A percentile compares a stretch with the other conserved stretches of the same genome.
Conservation (phyloP, 106 monocot species). For the Chionographis japonica region DNA sequence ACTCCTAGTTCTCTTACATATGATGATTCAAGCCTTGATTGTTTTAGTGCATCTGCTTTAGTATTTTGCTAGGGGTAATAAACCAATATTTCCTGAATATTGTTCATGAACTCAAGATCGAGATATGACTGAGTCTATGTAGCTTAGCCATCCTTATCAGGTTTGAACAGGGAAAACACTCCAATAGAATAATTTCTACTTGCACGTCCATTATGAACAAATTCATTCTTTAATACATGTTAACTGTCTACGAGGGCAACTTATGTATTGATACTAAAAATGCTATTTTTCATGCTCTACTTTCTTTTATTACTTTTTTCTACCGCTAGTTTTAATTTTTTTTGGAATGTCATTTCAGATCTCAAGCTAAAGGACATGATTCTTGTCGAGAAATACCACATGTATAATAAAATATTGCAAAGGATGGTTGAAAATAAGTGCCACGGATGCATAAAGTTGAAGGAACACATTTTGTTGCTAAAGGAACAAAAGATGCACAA, state of each 20-base stretch:
- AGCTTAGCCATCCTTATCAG: too few relatives aligned
- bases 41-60: too few relatives aligned
- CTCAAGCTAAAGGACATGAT: constrained; percentile 75
- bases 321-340: neutral
- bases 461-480: constrained; percentile 62
- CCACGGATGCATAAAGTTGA: constrained; percentile 86
- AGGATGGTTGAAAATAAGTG: constrained; percentile 84
- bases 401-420: constrained; percentile 59
- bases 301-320: too few relatives aligned
- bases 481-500: constrained; percentile 66
- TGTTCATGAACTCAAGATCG: too few relatives aligned
- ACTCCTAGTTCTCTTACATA: too few relatives aligned
- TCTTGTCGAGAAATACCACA: constrained; percentile 53
- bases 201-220: too few relatives aligned
- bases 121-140: too few relatives aligned
- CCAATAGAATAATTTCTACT: too few relatives aligned
- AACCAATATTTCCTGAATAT: too few relatives aligned
- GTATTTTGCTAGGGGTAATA: too few relatives aligned
- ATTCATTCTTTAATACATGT: neutral
- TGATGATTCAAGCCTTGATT: too few relatives aligned
- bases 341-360: constrained; percentile 36
- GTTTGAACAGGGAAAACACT: too few relatives aligned
- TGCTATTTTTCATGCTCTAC: neutral
- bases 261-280: neutral
- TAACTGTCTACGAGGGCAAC: neutral